These are phyloP conservation scores for Suhomyces taliae DNA, from an alignment of 1,139 yeast species.

Conservation along the genomic window DNA sequence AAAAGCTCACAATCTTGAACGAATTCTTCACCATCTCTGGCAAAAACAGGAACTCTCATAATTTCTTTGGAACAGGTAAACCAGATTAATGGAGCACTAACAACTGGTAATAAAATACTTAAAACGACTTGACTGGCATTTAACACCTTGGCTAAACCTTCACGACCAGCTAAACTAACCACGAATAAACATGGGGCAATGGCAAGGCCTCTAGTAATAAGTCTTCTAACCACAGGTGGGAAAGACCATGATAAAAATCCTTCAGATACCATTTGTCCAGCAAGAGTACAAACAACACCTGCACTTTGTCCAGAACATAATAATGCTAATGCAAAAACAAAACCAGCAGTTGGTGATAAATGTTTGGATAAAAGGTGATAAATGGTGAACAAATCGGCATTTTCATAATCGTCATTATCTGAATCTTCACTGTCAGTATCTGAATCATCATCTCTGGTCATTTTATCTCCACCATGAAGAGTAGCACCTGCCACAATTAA, in stretches of 20 bases:
- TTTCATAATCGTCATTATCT: constrained; percentile 48
- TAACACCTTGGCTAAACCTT: constrained; percentile 77
- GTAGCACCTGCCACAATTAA: constrained; percentile 86
- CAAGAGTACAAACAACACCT: constrained; percentile 95
- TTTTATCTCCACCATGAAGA: constrained; percentile 26
- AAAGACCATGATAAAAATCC: constrained; percentile 87
- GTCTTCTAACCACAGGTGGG: constrained; percentile 82
- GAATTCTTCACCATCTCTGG: constrained; percentile 32
- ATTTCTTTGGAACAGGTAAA: constrained; percentile 74
- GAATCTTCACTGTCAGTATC: constrained; percentile 3
- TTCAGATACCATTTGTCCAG: constrained; percentile 96
- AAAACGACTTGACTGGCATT: constrained; percentile 88
- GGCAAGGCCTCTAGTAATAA: constrained; percentile 81
- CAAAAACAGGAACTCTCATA: constrained; percentile 69
- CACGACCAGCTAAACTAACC: constrained; percentile 75
- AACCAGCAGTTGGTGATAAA: constrained; percentile 88
- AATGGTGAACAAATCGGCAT: constrained; percentile 84
- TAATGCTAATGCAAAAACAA: constrained; percentile 87
- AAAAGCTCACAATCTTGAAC: constrained; percentile 14
- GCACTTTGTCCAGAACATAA: constrained; percentile 97
- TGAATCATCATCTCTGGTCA: constrained; percentile 18
- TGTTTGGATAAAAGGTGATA: constrained; percentile 71
- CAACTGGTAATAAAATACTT: constrained; percentile 81
- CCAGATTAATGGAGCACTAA: constrained; percentile 84
- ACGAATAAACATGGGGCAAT: constrained; percentile 86